Evolutionary conservation across 495 filamentous ascomycete species (phyloP).

Genomic region (Cercophora sp.): DNA sequence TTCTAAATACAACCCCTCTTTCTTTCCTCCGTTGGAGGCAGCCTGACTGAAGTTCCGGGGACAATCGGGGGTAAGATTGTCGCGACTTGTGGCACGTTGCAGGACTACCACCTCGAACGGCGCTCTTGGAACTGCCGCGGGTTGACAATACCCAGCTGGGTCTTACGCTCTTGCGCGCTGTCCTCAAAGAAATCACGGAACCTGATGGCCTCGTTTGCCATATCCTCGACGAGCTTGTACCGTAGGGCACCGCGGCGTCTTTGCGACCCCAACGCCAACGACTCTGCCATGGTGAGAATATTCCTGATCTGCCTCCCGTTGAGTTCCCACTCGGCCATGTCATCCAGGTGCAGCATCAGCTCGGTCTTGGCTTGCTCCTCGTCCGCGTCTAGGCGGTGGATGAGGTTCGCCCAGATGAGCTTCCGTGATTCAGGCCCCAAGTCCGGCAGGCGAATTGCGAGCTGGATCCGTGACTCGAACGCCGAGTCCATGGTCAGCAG

Average conservation of each 20-base stretch:
- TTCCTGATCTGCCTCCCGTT: constrained; percentile 1
- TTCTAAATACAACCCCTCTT: no score
- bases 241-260: constrained; percentile 1
- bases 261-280: constrained; percentile 5
- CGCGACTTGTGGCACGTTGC: not conserved
- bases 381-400: not conserved
- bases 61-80: not conserved
- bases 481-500: not conserved
- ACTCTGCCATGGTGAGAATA: constrained; percentile 2
- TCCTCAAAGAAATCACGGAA: constrained; percentile 8
- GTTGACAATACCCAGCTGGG: constrained; percentile 3
- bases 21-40: no score
- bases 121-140: constrained; percentile 8
- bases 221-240: constrained; percentile 6
- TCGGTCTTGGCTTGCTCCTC: not conserved
- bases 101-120: not conserved
- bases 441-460: not conserved
- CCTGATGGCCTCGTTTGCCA: constrained; percentile 4
- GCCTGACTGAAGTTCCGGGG: no score
- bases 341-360: not conserved
- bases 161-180: constrained; percentile 1
- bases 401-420: not conserved
- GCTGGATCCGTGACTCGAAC: not conserved
- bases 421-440: not conserved
- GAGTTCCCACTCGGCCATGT: not conserved